Conservation (phyloP, 208 protist genomes). For the Novymonas esmeraldas region DNA sequence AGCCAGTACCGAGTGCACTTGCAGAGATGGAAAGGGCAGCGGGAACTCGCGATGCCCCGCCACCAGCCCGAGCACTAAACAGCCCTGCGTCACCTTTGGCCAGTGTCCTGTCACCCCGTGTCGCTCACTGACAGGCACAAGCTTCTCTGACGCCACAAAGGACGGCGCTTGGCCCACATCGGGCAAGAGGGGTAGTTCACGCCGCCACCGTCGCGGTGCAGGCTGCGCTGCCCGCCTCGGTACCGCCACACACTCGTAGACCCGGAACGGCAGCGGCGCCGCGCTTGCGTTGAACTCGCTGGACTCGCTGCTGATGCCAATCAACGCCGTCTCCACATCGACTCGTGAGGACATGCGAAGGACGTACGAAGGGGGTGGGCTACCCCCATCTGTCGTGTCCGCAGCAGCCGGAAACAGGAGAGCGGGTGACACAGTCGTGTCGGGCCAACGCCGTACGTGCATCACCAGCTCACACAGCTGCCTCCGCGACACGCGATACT, state of each 20-base stretch:
- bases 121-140: not conserved
- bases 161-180: too few species aligned
- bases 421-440: not conserved
- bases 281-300: not conserved
- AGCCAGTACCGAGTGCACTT: too few species aligned
- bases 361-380: too few species aligned
- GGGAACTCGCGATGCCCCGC: not conserved
- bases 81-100: constrained; percentile 1
- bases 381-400: too few species aligned
- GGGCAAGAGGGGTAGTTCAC: too few species aligned
- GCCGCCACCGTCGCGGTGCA: too few species aligned
- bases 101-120: not conserved
- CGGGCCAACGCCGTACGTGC: constrained; percentile 2
- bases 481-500: too few species aligned
- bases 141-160: not conserved
- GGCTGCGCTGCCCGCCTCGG: too few species aligned
- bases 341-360: constrained; percentile 4
- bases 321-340: constrained; percentile 9
- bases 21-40: too few species aligned
- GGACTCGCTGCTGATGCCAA: not conserved
- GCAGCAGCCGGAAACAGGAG: not conserved
- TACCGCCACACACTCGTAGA: too few species aligned
- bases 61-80: not conserved
- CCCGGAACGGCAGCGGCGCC: too few species aligned
- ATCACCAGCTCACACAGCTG: constrained; percentile 2